These are phyloP conservation scores for Barnettozyma californica DNA, from an alignment of 805 yeast species.

Conservation along the genomic window DNA sequence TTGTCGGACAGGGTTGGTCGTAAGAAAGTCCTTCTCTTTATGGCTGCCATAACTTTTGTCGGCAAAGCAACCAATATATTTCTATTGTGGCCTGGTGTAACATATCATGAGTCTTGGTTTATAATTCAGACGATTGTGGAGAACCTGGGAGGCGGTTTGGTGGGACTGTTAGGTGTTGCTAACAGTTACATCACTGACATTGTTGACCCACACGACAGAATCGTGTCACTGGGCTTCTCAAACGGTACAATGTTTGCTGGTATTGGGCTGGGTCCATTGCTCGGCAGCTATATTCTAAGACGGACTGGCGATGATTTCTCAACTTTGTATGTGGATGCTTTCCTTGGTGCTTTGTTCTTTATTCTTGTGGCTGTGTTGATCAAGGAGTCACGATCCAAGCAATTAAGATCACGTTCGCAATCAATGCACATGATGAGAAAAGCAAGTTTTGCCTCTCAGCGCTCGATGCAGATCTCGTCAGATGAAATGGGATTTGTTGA, in stretches of 20 bases:
- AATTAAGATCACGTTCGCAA: slow-evolving; percentile 50
- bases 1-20: slow-evolving; percentile 64
- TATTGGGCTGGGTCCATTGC: slow-evolving; percentile 57
- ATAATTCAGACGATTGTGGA: slow-evolving; percentile 41
- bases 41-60: slow-evolving; percentile 23
- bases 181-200: slow-evolving; percentile 75
- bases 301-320: slow-evolving; percentile 23
- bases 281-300: slow-evolving; percentile 40
- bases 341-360: slow-evolving; percentile 29
- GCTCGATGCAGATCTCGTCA: slow-evolving; percentile 12
- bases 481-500: neutral
- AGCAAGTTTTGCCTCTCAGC: slow-evolving; percentile 29
- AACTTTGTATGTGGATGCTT: slow-evolving; percentile 29
- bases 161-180: slow-evolving; percentile 49
- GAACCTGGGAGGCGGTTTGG: slow-evolving; percentile 57
- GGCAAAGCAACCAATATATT: slow-evolving; percentile 18
- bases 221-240: slow-evolving; percentile 51
- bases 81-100: slow-evolving; percentile 30
- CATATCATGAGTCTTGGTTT: slow-evolving; percentile 34
- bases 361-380: slow-evolving; percentile 35
- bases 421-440: slow-evolving; percentile 27
- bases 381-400: slow-evolving; percentile 60
- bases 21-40: slow-evolving; percentile 38
- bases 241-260: slow-evolving; percentile 58
- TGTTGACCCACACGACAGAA: slow-evolving; percentile 54